Base-by-base conservation (phyloP, 805 yeast species). In the Myxozyma nipponensis region DNA sequence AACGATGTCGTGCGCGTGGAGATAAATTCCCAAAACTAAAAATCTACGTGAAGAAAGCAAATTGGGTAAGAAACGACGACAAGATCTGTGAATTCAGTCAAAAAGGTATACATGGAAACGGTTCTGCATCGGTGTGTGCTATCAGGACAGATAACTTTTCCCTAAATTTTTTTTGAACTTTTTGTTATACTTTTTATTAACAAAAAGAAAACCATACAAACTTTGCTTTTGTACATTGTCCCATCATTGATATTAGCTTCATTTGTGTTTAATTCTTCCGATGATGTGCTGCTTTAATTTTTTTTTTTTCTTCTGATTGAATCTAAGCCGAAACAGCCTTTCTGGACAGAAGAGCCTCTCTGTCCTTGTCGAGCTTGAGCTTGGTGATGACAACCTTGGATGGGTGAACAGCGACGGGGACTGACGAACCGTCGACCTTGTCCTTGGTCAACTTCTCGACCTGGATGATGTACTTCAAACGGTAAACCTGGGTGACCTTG, bases 301-400 rank as follows among this genome's bases (percentile, higher is more conserved):
- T n/a, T n/a, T n/a, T n/a, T n/a, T n/a, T n/a, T n/a, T n/a, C n/a
- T n/a, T n/a, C n/a, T n/a, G n/a, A n/a, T n/a, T n/a, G n/a, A 6
- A 35, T 35, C 38, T 35, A 35, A 35, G 38, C 38, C 19, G 38
- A 13, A 18, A 35, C 38, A 35, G 58, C 53, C 58, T 54, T 54
- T 42, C 58, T 26, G 26, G 58, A 23, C n/a, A 91, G 87, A 78
- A 91, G 84, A 74, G 86, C 95, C 83, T 91, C 90, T 83, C 98
- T 86, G 86, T 91, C 95, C 80, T 86, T 86, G 84, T 91, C 97
- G 75, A 93, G 84, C 83, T 89, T 87, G 76, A 93, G 82, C 80
- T 88, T 88, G 79, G 98, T 93, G 77, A 93, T 87, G 77, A 91
- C 96, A 72, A 93, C 95, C 83, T 93, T 93, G 61, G 98, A 91